These are phyloP conservation scores for Podila horticola DNA, from an alignment of 192 early-diverging fungal species.

Conservation along the genomic window DNA sequence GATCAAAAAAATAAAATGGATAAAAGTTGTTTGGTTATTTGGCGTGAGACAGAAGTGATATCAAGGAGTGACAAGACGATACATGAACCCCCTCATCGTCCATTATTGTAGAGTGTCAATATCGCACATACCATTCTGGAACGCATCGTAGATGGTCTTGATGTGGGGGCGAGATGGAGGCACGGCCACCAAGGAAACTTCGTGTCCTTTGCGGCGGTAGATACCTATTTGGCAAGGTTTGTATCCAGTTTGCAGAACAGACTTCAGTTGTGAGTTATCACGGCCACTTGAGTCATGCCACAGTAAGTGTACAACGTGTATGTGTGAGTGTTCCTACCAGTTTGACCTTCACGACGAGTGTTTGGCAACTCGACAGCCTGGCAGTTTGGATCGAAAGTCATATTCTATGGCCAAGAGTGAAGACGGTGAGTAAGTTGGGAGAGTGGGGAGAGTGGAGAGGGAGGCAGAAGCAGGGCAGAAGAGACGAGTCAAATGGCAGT, in stretches of 20 bases:
- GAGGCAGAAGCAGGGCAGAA: neutral
- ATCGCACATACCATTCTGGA: conserved; percentile 31
- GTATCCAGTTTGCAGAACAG: too few relatives aligned
- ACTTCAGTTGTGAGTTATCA: too few relatives aligned
- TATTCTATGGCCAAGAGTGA: neutral
- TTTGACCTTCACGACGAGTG: conserved; percentile 60
- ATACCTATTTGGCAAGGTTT: conserved; percentile 15
- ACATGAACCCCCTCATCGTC: too few relatives aligned
- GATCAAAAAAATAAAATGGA: conserved; percentile 4
- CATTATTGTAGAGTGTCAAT: neutral
- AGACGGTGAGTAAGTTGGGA: neutral
- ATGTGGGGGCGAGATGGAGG: conserved; percentile 26
- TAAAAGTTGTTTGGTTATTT: neutral
- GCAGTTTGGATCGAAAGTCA: conserved; percentile 45
- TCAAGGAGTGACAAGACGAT: too few relatives aligned
- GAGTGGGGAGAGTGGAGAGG: neutral
- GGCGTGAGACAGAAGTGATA: neutral
- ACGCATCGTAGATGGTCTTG: conserved; percentile 43
- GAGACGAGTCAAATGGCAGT: neutral
- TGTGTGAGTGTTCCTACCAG: conserved; percentile 35
- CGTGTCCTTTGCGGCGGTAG: conserved; percentile 36
- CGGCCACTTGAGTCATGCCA: too few relatives aligned
- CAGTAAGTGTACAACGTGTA: neutral
- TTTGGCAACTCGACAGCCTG: conserved; percentile 62
- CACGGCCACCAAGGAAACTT: conserved; percentile 11